Evolutionary conservation across 2,329 filamentous ascomycete species (phyloP).

Genomic region (Exophiala dermatitidis): DNA sequence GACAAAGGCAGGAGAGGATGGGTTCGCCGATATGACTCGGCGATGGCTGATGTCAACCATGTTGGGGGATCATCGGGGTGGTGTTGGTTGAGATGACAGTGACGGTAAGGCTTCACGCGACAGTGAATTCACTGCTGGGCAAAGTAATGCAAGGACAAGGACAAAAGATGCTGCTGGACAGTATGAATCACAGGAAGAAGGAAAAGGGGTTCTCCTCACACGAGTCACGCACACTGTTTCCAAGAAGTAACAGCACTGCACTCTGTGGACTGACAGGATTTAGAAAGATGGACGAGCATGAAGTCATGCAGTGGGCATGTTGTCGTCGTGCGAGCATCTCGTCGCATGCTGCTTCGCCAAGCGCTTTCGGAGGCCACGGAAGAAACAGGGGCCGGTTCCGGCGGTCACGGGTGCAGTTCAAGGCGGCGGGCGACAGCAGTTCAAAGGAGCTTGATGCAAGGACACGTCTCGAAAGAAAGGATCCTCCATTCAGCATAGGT

Average conservation of each 20-base stretch:
- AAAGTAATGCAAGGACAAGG: too few species aligned
- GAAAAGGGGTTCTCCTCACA: too few species aligned
- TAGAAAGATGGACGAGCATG: too few species aligned
- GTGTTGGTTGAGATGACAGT: background rate
- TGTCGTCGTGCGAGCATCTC: background rate
- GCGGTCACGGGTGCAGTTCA: background rate
- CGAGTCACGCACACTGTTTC: background rate
- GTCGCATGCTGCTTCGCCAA: background rate
- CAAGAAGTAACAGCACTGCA: background rate
- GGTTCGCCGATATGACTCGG: constrained; percentile 6
- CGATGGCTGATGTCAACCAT: constrained; percentile 10
- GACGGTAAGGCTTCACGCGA: too few species aligned
- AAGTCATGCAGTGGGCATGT: too few species aligned
- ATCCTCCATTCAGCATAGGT: background rate
- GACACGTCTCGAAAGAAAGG: background rate
- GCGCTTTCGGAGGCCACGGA: background rate
- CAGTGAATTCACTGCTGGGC: too few species aligned
- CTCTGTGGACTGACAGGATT: too few species aligned
- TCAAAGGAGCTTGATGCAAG: background rate
- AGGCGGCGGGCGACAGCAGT: background rate
- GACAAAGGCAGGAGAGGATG: constrained; percentile 1
- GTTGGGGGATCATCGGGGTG: background rate
- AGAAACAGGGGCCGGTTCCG: background rate
- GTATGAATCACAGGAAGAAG: too few species aligned
- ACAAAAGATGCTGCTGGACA: too few species aligned